phyloP scores from a whole-genome alignment of 768 basidiomycete genomes.

The Amanita fuliginea region DNA sequence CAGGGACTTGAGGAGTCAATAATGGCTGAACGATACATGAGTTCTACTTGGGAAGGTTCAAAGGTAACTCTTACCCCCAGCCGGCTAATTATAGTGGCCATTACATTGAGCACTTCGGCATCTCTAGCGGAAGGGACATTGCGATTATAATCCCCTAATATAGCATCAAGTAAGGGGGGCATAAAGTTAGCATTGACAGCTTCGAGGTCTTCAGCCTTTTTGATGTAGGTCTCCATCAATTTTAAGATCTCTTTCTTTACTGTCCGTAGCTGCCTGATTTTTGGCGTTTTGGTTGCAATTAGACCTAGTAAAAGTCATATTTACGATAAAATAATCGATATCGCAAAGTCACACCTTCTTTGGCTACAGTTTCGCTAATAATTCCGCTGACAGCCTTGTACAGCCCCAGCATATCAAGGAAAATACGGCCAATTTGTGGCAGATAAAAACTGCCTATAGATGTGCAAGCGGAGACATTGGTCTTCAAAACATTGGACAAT shows the following conservation, averaged over 20 bases:
- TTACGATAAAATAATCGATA: neutral
- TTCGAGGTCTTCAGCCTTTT: constrained; percentile 94
- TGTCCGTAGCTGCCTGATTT: constrained; percentile 86
- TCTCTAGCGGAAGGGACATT: constrained; percentile 92
- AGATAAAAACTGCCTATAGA: constrained; percentile 96
- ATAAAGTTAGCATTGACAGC: constrained; percentile 87
- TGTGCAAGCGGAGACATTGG: constrained; percentile 94
- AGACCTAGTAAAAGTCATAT: constrained; percentile 37
- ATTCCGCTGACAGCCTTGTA: constrained; percentile 97
- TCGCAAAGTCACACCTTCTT: constrained; percentile 45
- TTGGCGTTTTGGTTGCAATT: constrained; percentile 94
- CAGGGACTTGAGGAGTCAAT: constrained; percentile 87
- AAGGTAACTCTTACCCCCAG: constrained; percentile 58
- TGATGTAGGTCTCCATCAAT: constrained; percentile 95
- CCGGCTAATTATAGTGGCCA: constrained; percentile 86
- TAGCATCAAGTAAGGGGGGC: constrained; percentile 90
- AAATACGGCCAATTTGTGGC: constrained; percentile 93
- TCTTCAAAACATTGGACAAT: constrained; percentile 92
- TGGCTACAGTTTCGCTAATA: constrained; percentile 86
- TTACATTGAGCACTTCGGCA: constrained; percentile 94
- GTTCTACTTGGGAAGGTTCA: neutral
- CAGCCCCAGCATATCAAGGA: constrained; percentile 94
- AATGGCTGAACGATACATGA: constrained; percentile 40
- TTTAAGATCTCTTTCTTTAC: constrained; percentile 98
- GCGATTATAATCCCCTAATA: constrained; percentile 93